Percentiles rank a stretch among this genome's conserved stretches.
phyloP scores from a whole-genome alignment of 2,329 filamentous ascomycete species.

The Cladosporium oxysporum region DNA sequence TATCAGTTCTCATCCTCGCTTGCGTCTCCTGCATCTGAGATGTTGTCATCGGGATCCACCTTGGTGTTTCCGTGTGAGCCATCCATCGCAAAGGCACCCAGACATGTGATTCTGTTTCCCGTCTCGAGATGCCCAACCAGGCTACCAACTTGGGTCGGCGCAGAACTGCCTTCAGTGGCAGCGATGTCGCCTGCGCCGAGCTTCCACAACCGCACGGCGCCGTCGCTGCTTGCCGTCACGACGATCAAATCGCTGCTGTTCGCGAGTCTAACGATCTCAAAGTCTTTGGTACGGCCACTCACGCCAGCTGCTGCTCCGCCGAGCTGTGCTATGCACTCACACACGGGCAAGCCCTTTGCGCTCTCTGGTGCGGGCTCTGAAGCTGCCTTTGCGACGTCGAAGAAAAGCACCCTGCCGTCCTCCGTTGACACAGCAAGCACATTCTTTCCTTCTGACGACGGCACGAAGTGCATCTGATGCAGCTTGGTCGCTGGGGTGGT shows the following conservation, averaged over 20 bases:
- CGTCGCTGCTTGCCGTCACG: conserved; percentile 80
- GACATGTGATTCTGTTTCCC: conserved; percentile 83
- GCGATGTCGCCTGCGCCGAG: conserved; percentile 21
- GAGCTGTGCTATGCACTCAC: conserved; percentile 67
- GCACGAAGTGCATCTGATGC: conserved; percentile 76
- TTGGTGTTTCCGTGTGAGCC: conserved; percentile 26
- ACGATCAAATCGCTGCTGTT: conserved; percentile 51
- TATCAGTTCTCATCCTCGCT: conserved; percentile 14
- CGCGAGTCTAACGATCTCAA: conserved; percentile 61
- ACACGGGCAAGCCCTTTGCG: conserved; percentile 46
- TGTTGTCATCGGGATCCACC: conserved; percentile 24
- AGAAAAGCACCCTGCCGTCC: conserved; percentile 84
- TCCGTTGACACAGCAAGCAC: conserved; percentile 81
- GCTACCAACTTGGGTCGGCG: conserved; percentile 58
- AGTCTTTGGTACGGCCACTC: conserved; percentile 81
- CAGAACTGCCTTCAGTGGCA: conserved; percentile 26
- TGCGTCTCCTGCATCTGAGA: conserved; percentile 9
- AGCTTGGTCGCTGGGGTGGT: conserved; percentile 73
- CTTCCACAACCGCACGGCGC: conserved; percentile 76
- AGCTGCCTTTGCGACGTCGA: conserved; percentile 59
- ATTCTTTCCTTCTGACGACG: conserved; percentile 42
- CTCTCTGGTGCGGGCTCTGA: conserved; percentile 46
- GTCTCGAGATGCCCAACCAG: conserved; percentile 80
- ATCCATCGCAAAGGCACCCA: conserved; percentile 80
- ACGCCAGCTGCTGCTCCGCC: conserved; percentile 68